Base-by-base conservation (phyloP, 495 filamentous ascomycete species). In the Cairneyella variabilis region DNA sequence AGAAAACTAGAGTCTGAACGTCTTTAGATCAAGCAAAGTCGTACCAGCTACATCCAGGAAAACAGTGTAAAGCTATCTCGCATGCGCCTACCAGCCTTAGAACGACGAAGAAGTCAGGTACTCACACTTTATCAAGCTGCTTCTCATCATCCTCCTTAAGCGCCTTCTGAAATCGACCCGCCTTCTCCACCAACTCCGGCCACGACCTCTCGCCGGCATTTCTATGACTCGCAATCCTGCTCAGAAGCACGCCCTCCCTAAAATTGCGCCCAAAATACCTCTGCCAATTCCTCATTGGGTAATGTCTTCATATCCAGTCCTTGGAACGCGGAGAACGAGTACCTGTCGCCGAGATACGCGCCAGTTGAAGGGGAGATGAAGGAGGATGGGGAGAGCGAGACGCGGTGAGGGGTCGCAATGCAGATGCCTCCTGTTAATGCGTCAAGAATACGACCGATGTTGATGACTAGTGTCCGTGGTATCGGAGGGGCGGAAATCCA, bases 321-420 rank as follows among this genome's bases (percentile, higher is more conserved):
- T 27, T 44, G 41, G n/a, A 44, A 44, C 8, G 26, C 41, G 14
- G 41, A 23, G n/a, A 44, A 44, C 16, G 41, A 44, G 41, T 44
- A 44, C 8, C 41, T 18, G 11, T 18, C 20, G 6, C 41, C 41
- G 23, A 44, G 21, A 44, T 20, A 7, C 3, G 18, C 26, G 16
- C 41, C 41, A 27, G 23, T 23, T 41, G 12, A 16, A 14, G 28
- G 28, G 1, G 20, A 10, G 11, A 44, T 16, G n/a, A 23, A 44
- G n/a, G 23, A 23, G 9, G 23, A 18, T 23, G 41, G 41, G 6
- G 41, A 44, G 9, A 44, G 22, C 6, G 23, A 23, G 3, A 44
- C 41, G 4, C 41, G 41, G 14, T 44, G 41, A 11, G 41, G 23
- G 11, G 41, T 44, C 6, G 41, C 41, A 44, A 23, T 44, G 41